Conservation (phyloP, 345 rosid genomes). For the Syzygium grande region DNA sequence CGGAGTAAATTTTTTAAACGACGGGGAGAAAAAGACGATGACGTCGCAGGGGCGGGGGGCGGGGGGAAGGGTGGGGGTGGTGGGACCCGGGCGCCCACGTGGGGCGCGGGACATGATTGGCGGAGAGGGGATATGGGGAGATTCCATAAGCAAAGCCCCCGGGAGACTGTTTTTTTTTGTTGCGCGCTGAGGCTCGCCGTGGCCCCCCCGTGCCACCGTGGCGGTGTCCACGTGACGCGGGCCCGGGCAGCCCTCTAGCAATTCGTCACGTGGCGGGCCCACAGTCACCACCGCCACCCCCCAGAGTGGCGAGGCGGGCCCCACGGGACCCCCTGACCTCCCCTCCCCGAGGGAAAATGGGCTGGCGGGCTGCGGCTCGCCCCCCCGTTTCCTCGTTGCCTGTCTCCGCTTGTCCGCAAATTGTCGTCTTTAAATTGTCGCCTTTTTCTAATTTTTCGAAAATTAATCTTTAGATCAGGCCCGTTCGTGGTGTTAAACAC, state of each 20-base stretch:
- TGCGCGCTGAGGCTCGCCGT: neutral
- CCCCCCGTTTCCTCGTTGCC: neutral
- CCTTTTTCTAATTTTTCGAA: no score
- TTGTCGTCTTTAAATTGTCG: neutral
- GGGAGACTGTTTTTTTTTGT: no score
- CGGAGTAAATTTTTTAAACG: neutral
- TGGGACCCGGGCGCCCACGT: constrained; percentile 52
- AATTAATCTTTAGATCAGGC: neutral
- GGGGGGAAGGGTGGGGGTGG: no score
- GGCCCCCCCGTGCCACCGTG: neutral
- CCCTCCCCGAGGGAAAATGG: neutral
- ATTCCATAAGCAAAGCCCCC: constrained; percentile 2
- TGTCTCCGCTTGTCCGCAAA: neutral
- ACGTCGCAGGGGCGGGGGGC: neutral
- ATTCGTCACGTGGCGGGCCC: neutral
- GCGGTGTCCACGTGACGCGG: neutral
- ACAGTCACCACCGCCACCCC: neutral
- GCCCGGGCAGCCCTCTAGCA: neutral
- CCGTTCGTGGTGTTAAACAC: neutral
- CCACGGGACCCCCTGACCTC: neutral
- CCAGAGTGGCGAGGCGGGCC: neutral
- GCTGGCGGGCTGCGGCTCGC: neutral
- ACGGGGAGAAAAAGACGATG: neutral
- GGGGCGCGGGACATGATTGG: constrained; percentile 57
- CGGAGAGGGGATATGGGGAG: constrained; percentile 53